Conservation (phyloP, 2,329 filamentous ascomycete genomes). For the Exophiala mesophila region DNA sequence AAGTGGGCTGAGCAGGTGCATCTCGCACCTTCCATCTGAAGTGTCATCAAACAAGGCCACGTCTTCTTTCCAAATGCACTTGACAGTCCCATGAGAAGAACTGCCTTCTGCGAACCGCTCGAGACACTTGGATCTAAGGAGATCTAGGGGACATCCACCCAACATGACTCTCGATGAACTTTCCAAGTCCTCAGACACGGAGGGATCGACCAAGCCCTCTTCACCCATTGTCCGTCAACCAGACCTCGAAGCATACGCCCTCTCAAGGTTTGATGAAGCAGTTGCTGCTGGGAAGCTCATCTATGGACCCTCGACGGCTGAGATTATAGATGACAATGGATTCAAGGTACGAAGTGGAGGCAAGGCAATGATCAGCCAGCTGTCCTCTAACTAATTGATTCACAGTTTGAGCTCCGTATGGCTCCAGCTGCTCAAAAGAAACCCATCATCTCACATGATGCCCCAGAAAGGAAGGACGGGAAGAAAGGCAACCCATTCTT, state of each 20-base stretch:
- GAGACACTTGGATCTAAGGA: too few species aligned
- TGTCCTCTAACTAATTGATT: background rate
- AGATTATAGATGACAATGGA: conserved; percentile 25
- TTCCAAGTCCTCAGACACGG: too few species aligned
- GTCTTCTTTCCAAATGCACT: too few species aligned
- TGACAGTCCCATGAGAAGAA: too few species aligned
- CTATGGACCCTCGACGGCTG: conserved; percentile 23
- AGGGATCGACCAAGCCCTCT: too few species aligned
- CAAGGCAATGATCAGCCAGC: background rate
- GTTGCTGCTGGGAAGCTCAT: conserved; percentile 23
- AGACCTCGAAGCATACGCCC: conserved; percentile 28
- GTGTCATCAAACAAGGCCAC: too few species aligned
- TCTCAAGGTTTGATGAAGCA: conserved; percentile 24
- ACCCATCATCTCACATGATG: conserved; percentile 26
- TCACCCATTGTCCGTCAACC: conserved; percentile 20
- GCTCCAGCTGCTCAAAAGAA: conserved; percentile 26
- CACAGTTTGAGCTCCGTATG: conserved; percentile 25
- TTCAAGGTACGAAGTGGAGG: conserved; percentile 25
- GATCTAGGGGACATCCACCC: too few species aligned
- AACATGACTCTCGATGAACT: too few species aligned
- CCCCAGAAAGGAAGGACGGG: conserved; percentile 23
- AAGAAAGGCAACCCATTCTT: conserved; percentile 26
- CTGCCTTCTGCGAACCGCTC: too few species aligned
- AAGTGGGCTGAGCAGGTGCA: too few species aligned
- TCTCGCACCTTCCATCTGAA: too few species aligned